Evolutionary conservation across 2,329 filamentous ascomycete genomes (phyloP).

Genomic region (Thielaviopsis ethacetica): DNA sequence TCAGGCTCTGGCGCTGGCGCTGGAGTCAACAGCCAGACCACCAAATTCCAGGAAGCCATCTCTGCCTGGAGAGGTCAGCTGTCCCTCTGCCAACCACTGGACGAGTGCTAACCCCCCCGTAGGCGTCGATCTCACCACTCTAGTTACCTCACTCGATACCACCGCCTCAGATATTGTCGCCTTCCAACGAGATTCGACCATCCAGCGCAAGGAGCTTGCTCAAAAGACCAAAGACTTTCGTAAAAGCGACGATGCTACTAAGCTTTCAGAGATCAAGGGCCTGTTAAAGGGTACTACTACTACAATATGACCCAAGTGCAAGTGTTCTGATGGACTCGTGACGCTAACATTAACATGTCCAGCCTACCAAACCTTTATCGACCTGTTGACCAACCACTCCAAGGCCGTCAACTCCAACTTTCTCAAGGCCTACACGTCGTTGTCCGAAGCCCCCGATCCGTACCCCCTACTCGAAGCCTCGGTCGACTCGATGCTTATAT

Average conservation of each 20-base stretch:
- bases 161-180: constrained; percentile 90
- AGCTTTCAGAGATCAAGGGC: constrained; percentile 75
- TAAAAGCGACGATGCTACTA: constrained; percentile 77
- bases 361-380: constrained; percentile 97
- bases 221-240: constrained; percentile 98
- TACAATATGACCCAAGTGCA: neutral
- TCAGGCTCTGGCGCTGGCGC: constrained; percentile 17
- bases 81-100: neutral
- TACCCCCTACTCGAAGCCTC: constrained; percentile 93
- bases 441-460: constrained; percentile 91
- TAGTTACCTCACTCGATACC: constrained; percentile 74
- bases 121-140: constrained; percentile 76
- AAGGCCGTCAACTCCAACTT: constrained; percentile 90
- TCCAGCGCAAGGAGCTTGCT: constrained; percentile 92
- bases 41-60: constrained; percentile 94
- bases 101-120: constrained; percentile 11
- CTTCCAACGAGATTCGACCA: constrained; percentile 86
- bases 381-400: constrained; percentile 87
- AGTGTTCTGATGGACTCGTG: neutral
- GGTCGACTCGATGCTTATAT: constrained; percentile 69
- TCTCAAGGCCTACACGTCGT: constrained; percentile 75
- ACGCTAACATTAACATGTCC: constrained; percentile 12
- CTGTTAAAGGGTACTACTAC: constrained; percentile 53
- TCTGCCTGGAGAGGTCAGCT: constrained; percentile 79
- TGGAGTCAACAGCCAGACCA: constrained; percentile 32